These are phyloP conservation scores for Ceratobasidium sp. DNA, from an alignment of 1,284 basidiomycete genomes.

Conservation along the genomic window DNA sequence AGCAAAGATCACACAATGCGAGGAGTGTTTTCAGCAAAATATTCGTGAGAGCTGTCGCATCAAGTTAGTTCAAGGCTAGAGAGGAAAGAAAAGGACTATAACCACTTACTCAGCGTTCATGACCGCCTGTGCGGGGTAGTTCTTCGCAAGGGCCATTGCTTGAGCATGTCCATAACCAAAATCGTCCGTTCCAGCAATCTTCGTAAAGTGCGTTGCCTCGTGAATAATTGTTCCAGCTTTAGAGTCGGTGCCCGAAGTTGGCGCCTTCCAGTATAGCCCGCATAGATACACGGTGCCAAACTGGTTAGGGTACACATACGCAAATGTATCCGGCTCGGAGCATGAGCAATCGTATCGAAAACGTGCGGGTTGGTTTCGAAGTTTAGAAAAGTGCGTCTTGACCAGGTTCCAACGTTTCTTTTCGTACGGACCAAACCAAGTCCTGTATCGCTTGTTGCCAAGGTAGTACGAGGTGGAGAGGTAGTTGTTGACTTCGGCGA, in stretches of 20 bases:
- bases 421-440: slow-evolving; percentile 41
- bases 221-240: slow-evolving; percentile 44
- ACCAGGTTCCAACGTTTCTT: slow-evolving; percentile 5
- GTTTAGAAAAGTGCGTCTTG: slow-evolving; percentile 2
- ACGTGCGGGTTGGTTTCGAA: not conserved
- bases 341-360: slow-evolving; percentile 42
- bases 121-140: slow-evolving; percentile 5
- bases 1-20: not conserved
- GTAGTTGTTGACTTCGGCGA: slow-evolving; percentile 40
- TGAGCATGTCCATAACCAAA: slow-evolving; percentile 40
- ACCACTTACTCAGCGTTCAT: slow-evolving; percentile 42
- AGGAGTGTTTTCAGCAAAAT: slow-evolving; percentile 43
- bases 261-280: slow-evolving; percentile 34
- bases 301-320: slow-evolving; percentile 42
- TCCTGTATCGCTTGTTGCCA: slow-evolving; percentile 31
- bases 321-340: slow-evolving; percentile 23
- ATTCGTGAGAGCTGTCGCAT: slow-evolving; percentile 32
- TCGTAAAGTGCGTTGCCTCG: slow-evolving; percentile 40
- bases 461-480: slow-evolving; percentile 12
- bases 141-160: slow-evolving; percentile 27
- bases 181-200: slow-evolving; percentile 36
- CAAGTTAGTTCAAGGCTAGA: not conserved
- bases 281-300: slow-evolving; percentile 42
- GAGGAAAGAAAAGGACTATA: not conserved
- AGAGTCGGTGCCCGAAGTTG: slow-evolving; percentile 31